Percentiles rank a stretch among this genome's conserved stretches.
Evolutionary conservation across 805 yeast species (phyloP).

Genomic region (Teunomyces cretensis): DNA sequence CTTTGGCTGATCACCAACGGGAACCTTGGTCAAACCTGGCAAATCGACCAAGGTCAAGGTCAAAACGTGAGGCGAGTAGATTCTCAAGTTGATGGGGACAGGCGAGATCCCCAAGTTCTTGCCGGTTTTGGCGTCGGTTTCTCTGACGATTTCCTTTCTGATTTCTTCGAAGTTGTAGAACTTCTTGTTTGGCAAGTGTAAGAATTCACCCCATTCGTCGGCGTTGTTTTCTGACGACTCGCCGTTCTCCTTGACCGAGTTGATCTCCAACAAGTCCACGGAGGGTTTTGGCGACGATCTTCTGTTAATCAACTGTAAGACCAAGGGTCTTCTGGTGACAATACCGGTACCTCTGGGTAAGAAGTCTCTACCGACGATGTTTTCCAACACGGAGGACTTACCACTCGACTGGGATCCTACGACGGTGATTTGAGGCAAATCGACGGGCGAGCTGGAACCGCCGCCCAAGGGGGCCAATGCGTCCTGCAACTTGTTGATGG

Average conservation of each 20-base stretch:
- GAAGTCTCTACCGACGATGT: slow-evolving; percentile 89
- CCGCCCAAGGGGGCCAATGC: slow-evolving; percentile 73
- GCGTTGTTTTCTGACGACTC: slow-evolving; percentile 65
- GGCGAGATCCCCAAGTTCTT: slow-evolving; percentile 86
- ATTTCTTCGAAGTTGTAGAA: slow-evolving; percentile 87
- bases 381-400: slow-evolving; percentile 84
- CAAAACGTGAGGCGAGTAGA: slow-evolving; percentile 90
- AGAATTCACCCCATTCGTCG: slow-evolving; percentile 96
- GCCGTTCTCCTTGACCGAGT: slow-evolving; percentile 44
- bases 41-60: slow-evolving; percentile 93
- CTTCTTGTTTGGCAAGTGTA: slow-evolving; percentile 86
- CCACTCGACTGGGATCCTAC: slow-evolving; percentile 92
- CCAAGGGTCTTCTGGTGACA: slow-evolving; percentile 85
- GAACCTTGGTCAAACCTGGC: slow-evolving; percentile 97
- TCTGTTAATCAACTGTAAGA: slow-evolving; percentile 75
- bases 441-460: slow-evolving; percentile 76
- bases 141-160: slow-evolving; percentile 85
- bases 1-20: slow-evolving; percentile 98
- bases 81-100: slow-evolving; percentile 88
- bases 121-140: slow-evolving; percentile 82
- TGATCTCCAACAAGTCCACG: slow-evolving; percentile 45
- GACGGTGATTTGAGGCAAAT: slow-evolving; percentile 91
- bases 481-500: slow-evolving; percentile 77
- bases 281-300: slow-evolving; percentile 30
- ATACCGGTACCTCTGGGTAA: slow-evolving; percentile 92